phyloP scores from a whole-genome alignment of 148 eudicot species.

The Linanthus parryae region DNA sequence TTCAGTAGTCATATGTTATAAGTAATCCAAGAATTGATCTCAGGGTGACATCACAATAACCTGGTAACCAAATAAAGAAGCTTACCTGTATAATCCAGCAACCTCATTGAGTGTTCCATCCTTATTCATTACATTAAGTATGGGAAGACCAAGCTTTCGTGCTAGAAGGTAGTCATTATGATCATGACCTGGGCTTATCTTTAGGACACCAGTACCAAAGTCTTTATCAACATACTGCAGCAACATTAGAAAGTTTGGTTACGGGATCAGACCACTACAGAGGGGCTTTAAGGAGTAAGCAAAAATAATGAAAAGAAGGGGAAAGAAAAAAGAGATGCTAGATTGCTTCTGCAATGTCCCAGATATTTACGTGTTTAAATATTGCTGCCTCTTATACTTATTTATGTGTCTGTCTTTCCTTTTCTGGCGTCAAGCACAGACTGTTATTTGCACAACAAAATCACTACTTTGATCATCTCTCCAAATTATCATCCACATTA shows the following conservation, averaged over 20 bases:
- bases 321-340: not conserved
- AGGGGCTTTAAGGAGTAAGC: slow-evolving; percentile 1
- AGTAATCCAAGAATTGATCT: slow-evolving; percentile 1
- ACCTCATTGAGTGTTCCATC: slow-evolving; percentile 95
- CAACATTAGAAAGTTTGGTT: slow-evolving; percentile 13
- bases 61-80: slow-evolving; percentile 1
- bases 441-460: no score
- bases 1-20: slow-evolving; percentile 9
- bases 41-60: not conserved
- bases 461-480: no score
- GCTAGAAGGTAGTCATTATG: slow-evolving; percentile 96
- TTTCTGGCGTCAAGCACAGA: no score
- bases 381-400: no score
- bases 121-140: slow-evolving; percentile 91
- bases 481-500: no score
- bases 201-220: slow-evolving; percentile 95
- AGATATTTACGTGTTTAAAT: no score
- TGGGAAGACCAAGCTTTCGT: slow-evolving; percentile 92
- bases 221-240: slow-evolving; percentile 85
- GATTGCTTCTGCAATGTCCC: not conserved
- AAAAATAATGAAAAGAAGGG: not conserved
- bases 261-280: not conserved
- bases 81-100: slow-evolving; percentile 80
- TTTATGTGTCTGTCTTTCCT: no score
- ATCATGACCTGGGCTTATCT: slow-evolving; percentile 99